Evolutionary conservation across 305 asterid species (phyloP), one percentile per base, ranked within the genome.

Genomic region (Fraxinus paxiana): DNA sequence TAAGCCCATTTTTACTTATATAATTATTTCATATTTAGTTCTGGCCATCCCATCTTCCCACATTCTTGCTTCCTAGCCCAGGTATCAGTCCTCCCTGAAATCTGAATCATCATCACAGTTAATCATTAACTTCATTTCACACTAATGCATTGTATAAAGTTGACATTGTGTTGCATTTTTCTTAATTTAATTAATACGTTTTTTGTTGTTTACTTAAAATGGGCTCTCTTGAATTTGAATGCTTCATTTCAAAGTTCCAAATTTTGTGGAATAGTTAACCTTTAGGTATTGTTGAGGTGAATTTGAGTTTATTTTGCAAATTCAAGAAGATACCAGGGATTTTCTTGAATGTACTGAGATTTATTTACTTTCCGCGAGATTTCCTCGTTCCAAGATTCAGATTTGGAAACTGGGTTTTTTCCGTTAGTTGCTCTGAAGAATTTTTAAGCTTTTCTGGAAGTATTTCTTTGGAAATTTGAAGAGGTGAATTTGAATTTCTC

Each of bases 141-240:
- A 22, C 81, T 74, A 69, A 75, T 85, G 88, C 90, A 87, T 82
- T 87, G 89, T 73, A 80, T 86, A 38, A 84, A 75, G 78, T 83
- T 79, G 51, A 18, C 79, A 75, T 41, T 76, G 79, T 86, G 77
- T 79, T 79, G 41, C 38, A 79, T 83, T 38, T 79, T 81, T 77
- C 65, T 84, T 65, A 70, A 15, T 76, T 67, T 35, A 78, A 46
- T 67, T 35, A 78, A 46, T 72, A 73, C n/a, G 74, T 73, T 28
- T 51, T 69, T 79, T 35, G 8, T 69, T 74, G 63, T 82, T 85
- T 83, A 56, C 85, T 81, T 86, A 79, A 77, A 67, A 69, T 79
- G 82, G 92, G 90, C 81, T 87, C 79, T 84, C 82, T 86, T 82
- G 85, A 86, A 90, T 90, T 88, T 85, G 81, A 75, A 65, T 85